These are phyloP conservation scores for Claviceps sp. DNA, from an alignment of 2,329 filamentous ascomycete genomes.

Conservation along the genomic window DNA sequence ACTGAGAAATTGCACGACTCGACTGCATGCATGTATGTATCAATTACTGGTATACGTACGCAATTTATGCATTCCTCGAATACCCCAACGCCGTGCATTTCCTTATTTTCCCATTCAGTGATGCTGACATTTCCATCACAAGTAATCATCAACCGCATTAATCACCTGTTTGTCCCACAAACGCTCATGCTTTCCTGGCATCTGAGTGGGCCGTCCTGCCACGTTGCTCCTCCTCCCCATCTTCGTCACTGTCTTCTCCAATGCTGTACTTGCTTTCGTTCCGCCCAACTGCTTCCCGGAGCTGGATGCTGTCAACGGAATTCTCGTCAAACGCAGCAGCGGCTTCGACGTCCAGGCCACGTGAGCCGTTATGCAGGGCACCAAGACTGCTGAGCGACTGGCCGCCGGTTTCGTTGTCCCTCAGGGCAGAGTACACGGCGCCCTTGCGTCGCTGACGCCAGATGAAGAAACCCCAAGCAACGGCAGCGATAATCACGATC, in stretches of 20 bases:
- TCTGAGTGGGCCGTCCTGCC: constrained; percentile 1
- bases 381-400: constrained; percentile 26
- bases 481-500: constrained; percentile 62
- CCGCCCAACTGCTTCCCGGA: constrained; percentile 28
- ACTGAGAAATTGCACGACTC: no score
- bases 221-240: constrained; percentile 15
- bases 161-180: not conserved
- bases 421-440: constrained; percentile 39
- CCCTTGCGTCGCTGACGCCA: constrained; percentile 48
- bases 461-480: constrained; percentile 60
- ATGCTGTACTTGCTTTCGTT: constrained; percentile 39
- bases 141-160: not conserved
- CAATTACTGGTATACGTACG: not conserved
- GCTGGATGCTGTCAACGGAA: constrained; percentile 48
- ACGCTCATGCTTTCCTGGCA: not conserved
- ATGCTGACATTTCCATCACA: not conserved
- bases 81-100: constrained; percentile 1
- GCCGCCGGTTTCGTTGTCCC: constrained; percentile 22
- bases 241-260: constrained; percentile 42
- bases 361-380: constrained; percentile 33
- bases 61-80: not conserved
- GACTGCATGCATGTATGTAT: not conserved
- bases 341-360: constrained; percentile 43
- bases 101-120: not conserved
- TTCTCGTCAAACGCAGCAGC: constrained; percentile 50